Conservation (phyloP, 2,329 filamentous ascomycete genomes). For the Aspergillus transmontanensis region DNA sequence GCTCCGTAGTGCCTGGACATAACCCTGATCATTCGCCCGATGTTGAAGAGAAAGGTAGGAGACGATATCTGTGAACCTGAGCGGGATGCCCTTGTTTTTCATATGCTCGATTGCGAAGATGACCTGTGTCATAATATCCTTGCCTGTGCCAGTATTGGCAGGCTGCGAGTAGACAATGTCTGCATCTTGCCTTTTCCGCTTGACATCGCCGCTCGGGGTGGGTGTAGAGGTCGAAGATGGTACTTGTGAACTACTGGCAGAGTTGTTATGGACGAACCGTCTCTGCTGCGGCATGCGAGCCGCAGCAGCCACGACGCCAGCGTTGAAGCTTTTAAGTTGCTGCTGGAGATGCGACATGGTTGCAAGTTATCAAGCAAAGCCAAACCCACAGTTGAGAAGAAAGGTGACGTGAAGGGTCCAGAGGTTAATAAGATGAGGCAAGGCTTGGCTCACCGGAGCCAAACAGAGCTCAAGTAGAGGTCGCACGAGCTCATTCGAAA, state of each 20-base stretch:
- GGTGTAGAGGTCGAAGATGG: constrained; percentile 38
- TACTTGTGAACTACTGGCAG: constrained; percentile 64
- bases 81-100: constrained; percentile 67
- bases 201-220: constrained; percentile 42
- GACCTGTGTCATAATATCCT: constrained; percentile 83
- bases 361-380: constrained; percentile 16
- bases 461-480: constrained; percentile 10
- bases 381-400: neutral
- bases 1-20: constrained; percentile 65
- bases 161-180: constrained; percentile 72
- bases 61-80: constrained; percentile 75
- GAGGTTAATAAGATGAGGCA: constrained; percentile 6
- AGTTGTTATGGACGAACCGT: constrained; percentile 47
- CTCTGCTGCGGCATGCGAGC: constrained; percentile 61
- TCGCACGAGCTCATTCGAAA: constrained; percentile 7
- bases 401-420: constrained; percentile 1
- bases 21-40: constrained; percentile 58
- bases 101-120: constrained; percentile 84
- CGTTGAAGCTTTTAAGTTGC: constrained; percentile 65
- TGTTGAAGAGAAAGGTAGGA: constrained; percentile 75
- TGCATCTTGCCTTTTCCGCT: constrained; percentile 62
- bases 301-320: constrained; percentile 64
- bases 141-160: constrained; percentile 72
- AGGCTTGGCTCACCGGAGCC: constrained; percentile 13
- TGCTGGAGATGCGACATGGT: constrained; percentile 68